Evolutionary conservation across 768 basidiomycete genomes (phyloP).

Genomic region (Termitomyces sp.): DNA sequence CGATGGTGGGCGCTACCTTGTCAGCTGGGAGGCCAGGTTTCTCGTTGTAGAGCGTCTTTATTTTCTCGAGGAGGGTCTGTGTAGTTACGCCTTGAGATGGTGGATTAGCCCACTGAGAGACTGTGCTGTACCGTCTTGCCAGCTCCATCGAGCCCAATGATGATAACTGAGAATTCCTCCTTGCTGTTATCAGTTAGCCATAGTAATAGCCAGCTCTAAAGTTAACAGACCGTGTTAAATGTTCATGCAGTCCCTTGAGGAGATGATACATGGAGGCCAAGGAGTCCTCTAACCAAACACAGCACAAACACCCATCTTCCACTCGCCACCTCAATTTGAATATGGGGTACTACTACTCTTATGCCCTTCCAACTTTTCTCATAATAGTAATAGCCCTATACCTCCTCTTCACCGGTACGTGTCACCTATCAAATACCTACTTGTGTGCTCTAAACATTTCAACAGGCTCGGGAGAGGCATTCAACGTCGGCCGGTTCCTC

Average conservation of each 20-base stretch:
- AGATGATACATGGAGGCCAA: slow-evolving; percentile 80
- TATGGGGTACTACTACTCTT: slow-evolving; percentile 63
- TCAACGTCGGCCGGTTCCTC: slow-evolving; percentile 92
- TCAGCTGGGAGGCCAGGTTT: slow-evolving; percentile 85
- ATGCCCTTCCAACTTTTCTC: slow-evolving; percentile 68
- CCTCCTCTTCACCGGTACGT: slow-evolving; percentile 83
- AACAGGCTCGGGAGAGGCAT: slow-evolving; percentile 81
- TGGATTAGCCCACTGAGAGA: background rate
- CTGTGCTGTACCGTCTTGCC: slow-evolving; percentile 76
- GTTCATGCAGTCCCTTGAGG: slow-evolving; percentile 86
- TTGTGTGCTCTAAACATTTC: background rate
- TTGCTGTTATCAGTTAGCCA: slow-evolving; percentile 42
- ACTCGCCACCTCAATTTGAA: slow-evolving; percentile 9
- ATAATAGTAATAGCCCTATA: slow-evolving; percentile 72
- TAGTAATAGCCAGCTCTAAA: background rate
- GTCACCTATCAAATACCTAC: background rate
- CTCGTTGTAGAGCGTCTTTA: slow-evolving; percentile 89
- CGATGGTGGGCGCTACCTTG: slow-evolving; percentile 95
- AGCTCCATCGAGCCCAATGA: slow-evolving; percentile 89
- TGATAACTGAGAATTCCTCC: slow-evolving; percentile 91
- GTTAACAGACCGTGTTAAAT: slow-evolving; percentile 68
- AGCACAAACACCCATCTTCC: slow-evolving; percentile 13
- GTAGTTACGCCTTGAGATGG: slow-evolving; percentile 6
- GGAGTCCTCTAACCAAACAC: slow-evolving; percentile 11
- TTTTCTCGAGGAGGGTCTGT: slow-evolving; percentile 90